phyloP scores from a whole-genome alignment of 2,329 filamentous ascomycete genomes.

The Aspergillus sp. region DNA sequence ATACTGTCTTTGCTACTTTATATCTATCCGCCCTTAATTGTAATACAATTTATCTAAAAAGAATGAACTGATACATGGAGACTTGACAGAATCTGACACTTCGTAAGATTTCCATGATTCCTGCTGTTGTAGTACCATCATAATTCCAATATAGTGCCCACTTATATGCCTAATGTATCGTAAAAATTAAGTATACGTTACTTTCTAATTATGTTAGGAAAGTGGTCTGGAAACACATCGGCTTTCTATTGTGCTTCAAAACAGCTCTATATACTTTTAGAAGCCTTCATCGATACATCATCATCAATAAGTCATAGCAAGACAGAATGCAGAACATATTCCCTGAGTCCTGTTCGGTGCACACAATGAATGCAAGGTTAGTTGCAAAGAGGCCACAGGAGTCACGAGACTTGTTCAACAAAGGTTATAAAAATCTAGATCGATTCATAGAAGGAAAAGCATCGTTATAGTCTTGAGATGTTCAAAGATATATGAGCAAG shows the following conservation, averaged over 20 bases:
- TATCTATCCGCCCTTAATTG: not conserved
- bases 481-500: constrained; percentile 7
- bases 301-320: constrained; percentile 25
- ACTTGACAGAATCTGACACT: too few species aligned
- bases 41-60: not conserved
- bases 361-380: not conserved
- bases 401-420: not conserved
- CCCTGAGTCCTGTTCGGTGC: not conserved
- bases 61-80: not conserved
- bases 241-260: constrained; percentile 18
- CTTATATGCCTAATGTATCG: too few species aligned
- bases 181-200: too few species aligned
- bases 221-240: constrained; percentile 15
- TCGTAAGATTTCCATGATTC: too few species aligned
- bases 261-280: constrained; percentile 27
- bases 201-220: not conserved
- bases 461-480: constrained; percentile 4
- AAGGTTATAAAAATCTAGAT: constrained; percentile 4
- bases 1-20: not conserved
- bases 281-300: constrained; percentile 27
- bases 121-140: too few species aligned
- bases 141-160: too few species aligned
- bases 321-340: not conserved
- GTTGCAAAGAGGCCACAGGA: not conserved
- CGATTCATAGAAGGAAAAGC: constrained; percentile 7